phyloP scores from a whole-genome alignment of 495 filamentous ascomycete genomes.

The Entonaema liquescens region DNA sequence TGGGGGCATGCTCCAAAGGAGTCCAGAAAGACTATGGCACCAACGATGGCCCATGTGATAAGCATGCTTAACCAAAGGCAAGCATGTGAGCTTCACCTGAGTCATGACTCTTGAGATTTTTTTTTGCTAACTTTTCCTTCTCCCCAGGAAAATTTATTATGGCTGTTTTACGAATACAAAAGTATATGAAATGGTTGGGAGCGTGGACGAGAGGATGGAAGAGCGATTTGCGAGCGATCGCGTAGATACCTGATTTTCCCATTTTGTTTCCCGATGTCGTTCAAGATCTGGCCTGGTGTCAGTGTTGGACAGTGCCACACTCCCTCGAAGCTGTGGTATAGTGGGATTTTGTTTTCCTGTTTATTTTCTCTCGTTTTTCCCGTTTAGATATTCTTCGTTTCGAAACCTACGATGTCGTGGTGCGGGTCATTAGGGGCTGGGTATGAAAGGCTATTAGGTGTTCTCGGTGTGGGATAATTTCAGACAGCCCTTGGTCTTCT shows the following conservation, averaged over 20 bases:
- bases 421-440: constrained; percentile 6
- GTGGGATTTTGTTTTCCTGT: neutral
- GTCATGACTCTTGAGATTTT: neutral
- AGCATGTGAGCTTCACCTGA: neutral
- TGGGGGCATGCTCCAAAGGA: constrained; percentile 22
- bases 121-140: constrained; percentile 17
- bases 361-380: constrained; percentile 3
- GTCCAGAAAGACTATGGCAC: neutral
- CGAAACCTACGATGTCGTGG: constrained; percentile 9
- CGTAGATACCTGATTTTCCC: constrained; percentile 37
- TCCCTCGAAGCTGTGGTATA: constrained; percentile 6
- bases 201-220: constrained; percentile 19
- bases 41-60: constrained; percentile 25
- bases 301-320: constrained; percentile 15
- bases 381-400: constrained; percentile 18
- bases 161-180: constrained; percentile 2
- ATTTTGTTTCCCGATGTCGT: constrained; percentile 18
- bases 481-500: constrained; percentile 35
- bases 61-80: constrained; percentile 21
- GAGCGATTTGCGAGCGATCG: constrained; percentile 40
- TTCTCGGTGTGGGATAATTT: constrained; percentile 19
- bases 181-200: constrained; percentile 9
- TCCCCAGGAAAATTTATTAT: constrained; percentile 2
- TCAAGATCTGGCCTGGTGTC: constrained; percentile 32
- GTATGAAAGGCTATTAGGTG: constrained; percentile 15